Base-by-base conservation (phyloP, 495 filamentous ascomycete species). In the Penicillium soppii region DNA sequence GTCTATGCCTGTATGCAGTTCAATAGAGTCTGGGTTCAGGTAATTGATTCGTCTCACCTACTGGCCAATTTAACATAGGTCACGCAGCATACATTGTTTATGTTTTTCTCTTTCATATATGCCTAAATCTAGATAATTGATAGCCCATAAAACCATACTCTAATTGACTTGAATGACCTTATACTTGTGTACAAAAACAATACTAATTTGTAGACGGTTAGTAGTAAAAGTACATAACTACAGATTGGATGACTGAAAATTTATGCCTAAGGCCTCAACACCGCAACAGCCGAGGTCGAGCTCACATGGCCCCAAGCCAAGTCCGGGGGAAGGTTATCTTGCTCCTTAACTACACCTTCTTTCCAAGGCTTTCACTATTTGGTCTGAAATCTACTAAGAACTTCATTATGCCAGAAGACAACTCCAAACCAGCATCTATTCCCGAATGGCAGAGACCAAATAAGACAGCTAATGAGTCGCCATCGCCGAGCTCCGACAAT, bases 361-460 rank as follows among this genome's bases (percentile, higher is more conserved):
- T 43, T 15, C 19, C 40, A 42, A 41, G 19, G n/a, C 43, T n/a
- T 23, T 38, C 7, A 32, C 26, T 12, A 15, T 7, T 8, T 4
- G 13, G n/a, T 49, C 19, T 12, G 8, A 7, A 35, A 33, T 7
- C 7, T 9, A 7, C 20, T n/a, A 27, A 19, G 23, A 6, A 46
- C 12, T 9, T 35, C 40, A 61, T 21, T 36, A 80, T 80, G 76
- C 57, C 76, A 25, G 68, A 72, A 43, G 47, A 59, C 3, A 61
- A 66, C 32, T 49, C 63, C 32, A 69, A 67, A 20, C 48, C 66
- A 23, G 39, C 70, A 21, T 66, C 73, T 3, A 78, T 81, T 29
- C 76, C 78, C 9, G 44, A 68, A 36, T 81, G 78, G 78, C 78
- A 81, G 47, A 68, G 57, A 20, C 17, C 47, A 58, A 55, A 29